Evolutionary conservation across 2,329 filamentous ascomycete species (phyloP).

Genomic region (Fusarium aywerte): DNA sequence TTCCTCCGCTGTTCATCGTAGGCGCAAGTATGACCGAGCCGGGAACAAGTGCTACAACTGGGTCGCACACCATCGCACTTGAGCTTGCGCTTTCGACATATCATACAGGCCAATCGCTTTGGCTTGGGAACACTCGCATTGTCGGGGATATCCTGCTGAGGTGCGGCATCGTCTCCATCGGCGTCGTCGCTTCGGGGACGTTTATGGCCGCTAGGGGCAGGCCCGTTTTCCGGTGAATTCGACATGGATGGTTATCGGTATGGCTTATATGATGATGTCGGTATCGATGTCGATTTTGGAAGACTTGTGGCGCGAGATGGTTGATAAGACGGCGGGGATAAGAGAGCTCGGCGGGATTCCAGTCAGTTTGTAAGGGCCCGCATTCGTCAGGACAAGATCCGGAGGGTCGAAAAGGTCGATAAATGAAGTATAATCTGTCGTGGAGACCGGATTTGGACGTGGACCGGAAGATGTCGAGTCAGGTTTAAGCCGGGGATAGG

Average conservation of each 20-base stretch:
- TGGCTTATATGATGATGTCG: conserved; percentile 3
- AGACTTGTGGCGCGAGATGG: conserved; percentile 14
- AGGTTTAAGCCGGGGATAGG: conserved; percentile 10
- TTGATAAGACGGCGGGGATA: conserved; percentile 32
- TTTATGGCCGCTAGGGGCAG: conserved; percentile 49
- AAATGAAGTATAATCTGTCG: background rate
- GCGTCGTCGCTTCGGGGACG: conserved; percentile 45
- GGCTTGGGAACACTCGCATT: conserved; percentile 75
- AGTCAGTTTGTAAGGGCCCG: conserved; percentile 21
- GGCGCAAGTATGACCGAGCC: conserved; percentile 86
- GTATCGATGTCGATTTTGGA: conserved; percentile 11
- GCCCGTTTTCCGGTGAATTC: conserved; percentile 53
- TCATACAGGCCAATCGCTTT: conserved; percentile 95
- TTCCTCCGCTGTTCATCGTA: conserved; percentile 95
- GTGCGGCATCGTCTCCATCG: conserved; percentile 50
- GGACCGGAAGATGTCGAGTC: conserved; percentile 6
- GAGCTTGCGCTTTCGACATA: conserved; percentile 92
- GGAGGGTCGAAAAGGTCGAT: background rate
- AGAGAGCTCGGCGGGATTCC: conserved; percentile 14
- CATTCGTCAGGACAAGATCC: conserved; percentile 18
- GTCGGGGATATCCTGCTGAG: conserved; percentile 58
- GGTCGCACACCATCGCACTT: conserved; percentile 88
- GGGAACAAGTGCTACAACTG: conserved; percentile 86
- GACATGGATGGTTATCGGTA: conserved; percentile 45
- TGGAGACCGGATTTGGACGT: background rate